Evolutionary conservation across 768 basidiomycete species (phyloP).

Genomic region (Neoboletus subvelutipes): DNA sequence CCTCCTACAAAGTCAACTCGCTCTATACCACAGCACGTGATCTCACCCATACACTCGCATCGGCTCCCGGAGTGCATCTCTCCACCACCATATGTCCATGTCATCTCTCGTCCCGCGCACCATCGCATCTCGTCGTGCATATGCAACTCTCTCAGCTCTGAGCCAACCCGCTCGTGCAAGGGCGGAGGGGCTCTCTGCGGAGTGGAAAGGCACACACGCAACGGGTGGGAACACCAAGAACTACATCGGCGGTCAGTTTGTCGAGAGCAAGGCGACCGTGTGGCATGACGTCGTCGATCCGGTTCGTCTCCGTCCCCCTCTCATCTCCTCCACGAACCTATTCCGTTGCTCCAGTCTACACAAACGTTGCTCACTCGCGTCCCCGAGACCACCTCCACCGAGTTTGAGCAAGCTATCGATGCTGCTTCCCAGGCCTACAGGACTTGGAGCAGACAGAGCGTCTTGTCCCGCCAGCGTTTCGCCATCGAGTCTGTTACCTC

Average conservation of each 20-base stretch:
- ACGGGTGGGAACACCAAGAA: slow-evolving; percentile 89
- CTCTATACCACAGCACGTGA: slow-evolving; percentile 13
- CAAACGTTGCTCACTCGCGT: slow-evolving; percentile 88
- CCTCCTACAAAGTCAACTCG: not conserved
- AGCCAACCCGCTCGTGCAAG: slow-evolving; percentile 54
- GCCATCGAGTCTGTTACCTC: slow-evolving; percentile 72
- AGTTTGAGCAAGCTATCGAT: slow-evolving; percentile 81
- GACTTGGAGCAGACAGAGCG: slow-evolving; percentile 83
- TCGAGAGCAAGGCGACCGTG: slow-evolving; percentile 71
- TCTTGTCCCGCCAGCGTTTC: slow-evolving; percentile 85
- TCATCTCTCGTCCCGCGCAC: slow-evolving; percentile 2
- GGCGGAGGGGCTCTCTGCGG: slow-evolving; percentile 66
- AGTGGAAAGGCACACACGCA: slow-evolving; percentile 87
- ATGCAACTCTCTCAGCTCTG: slow-evolving; percentile 51
- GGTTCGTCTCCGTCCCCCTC: slow-evolving; percentile 45
- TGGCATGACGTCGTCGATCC: slow-evolving; percentile 93
- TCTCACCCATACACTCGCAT: not conserved
- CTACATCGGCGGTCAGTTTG: slow-evolving; percentile 87
- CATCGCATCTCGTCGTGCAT: slow-evolving; percentile 31
- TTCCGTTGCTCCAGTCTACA: slow-evolving; percentile 57
- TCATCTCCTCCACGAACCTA: not conserved
- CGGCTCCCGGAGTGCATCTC: slow-evolving; percentile 4
- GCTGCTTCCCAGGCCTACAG: slow-evolving; percentile 85
- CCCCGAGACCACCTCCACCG: slow-evolving; percentile 79
- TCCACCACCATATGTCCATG: slow-evolving; percentile 23